Evolutionary conservation across 208 protist species (phyloP), one percentile per base, ranked within the genome.

Genomic region (Leishmania gerbilli): DNA sequence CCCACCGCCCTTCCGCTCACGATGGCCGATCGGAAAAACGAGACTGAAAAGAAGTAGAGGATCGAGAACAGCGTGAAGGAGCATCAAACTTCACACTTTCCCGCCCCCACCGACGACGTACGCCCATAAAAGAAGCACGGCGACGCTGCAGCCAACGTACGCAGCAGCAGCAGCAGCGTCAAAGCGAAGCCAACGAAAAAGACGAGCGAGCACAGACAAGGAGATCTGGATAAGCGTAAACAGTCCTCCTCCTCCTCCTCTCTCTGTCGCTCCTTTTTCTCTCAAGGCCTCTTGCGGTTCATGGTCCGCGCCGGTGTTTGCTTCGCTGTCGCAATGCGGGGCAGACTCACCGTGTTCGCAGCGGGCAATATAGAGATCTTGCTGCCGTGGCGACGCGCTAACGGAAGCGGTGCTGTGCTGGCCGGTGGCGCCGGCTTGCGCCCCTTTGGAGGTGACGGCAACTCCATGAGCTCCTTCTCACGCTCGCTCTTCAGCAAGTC

Each of bases 401-500:
- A 8, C 53, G 74, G 45, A 62, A 60, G 45, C 51, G 75, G 56
- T 53, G 76, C 42, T 31, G 71, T 49, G 11, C 3, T 42, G 21
- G 58, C 4, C 37, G 40, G 60, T 8, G 77, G 56, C 62, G 71
- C 42, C 24, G 53, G 51, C 56, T 75, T 88, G 3, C 77, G 77
- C 6, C 53, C 71, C 71, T 81, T 86, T 60, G 49, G 76, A 13
- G 79, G 75, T 15, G 81, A 72, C 34, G 83, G 79, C 11, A 88
- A 40, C 64, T 95, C 93, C 8, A 88, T 78, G 49, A 88, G 77
- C 31, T 96, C 93, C 84, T 88, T 93, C 62, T 98, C 93, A 13
- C 91, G 86, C 65, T 97, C 93, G 49, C 81, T 89, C 82, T 96
- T 96, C 17, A 98, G 84, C 83, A 98, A 76, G 65, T 98, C 93